phyloP scores from a whole-genome alignment of 768 basidiomycete genomes.

The Hygrocybe coccinea region DNA sequence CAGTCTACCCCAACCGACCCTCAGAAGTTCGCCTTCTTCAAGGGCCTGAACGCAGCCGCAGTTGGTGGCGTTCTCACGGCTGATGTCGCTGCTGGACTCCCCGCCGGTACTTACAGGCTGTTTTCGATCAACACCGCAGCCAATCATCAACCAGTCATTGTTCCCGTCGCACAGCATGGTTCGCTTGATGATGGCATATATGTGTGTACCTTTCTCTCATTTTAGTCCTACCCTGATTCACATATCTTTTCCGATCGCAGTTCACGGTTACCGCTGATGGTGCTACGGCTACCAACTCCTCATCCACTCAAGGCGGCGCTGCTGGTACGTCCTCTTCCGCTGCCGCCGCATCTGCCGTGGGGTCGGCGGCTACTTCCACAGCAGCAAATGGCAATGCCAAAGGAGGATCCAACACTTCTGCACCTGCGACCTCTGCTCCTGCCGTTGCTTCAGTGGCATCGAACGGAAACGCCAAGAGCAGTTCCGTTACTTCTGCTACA shows the following conservation, averaged over 20 bases:
- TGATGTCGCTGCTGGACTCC: conserved; percentile 45
- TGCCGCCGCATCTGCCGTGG: conserved; percentile 10
- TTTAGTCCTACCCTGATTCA: background rate
- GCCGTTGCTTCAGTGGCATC: conserved; percentile 8
- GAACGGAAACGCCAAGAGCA: conserved; percentile 5
- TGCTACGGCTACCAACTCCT: conserved; percentile 10
- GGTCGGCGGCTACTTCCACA: background rate
- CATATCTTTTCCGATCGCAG: conserved; percentile 14
- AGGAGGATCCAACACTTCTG: background rate
- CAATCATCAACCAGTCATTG: conserved; percentile 49
- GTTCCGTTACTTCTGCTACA: background rate
- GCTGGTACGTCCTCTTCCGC: conserved; percentile 12
- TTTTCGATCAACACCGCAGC: conserved; percentile 47
- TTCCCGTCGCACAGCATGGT: conserved; percentile 48
- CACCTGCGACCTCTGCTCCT: background rate
- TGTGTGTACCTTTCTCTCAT: conserved; percentile 25
- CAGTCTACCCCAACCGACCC: conserved; percentile 45
- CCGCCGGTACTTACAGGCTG: conserved; percentile 53
- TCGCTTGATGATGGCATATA: conserved; percentile 46
- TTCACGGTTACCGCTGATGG: conserved; percentile 35
- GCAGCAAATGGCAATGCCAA: conserved; percentile 8
- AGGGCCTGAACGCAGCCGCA: conserved; percentile 49
- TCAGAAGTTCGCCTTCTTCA: conserved; percentile 58
- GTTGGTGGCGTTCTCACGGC: conserved; percentile 47
- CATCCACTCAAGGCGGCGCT: conserved; percentile 8